Base-by-base conservation (phyloP, 345 rosid species). In the Geranium rotundifolium region DNA sequence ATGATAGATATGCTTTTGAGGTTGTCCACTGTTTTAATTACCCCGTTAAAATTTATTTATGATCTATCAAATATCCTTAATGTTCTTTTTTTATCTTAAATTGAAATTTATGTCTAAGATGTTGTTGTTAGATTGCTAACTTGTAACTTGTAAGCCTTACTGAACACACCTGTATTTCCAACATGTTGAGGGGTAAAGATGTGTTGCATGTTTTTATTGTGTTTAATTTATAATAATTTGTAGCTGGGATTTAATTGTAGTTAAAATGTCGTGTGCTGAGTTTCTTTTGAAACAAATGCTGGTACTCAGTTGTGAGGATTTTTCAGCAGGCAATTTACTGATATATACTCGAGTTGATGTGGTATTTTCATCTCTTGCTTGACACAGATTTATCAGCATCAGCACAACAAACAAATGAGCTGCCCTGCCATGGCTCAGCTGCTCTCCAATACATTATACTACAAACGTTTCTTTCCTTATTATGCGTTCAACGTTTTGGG, bases 401-500 rank as follows among this genome's bases (percentile, higher is more conserved):
- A 95, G 71, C 96, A 90, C 78, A 90, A 85, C 79, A 95, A 95
- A 77, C 97, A 90, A 74, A 88, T 95, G 95, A 88, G 96, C 79
- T 90, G 92, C 57, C 95, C 95, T 57, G 97, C 92, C 29, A 90
- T 95, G 97, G 96, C 80, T 23, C 97, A 90, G 75, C 82, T 95
- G 57, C 96, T 95, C 59, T 95, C 97, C 54, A 95, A 95, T 78
- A 90, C 99, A 59, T 95, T 93, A 69, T 95, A 95, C 73, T 95
- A 84, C 75, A 95, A 95, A 67, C 87, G 99, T 1, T 95, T 90
- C 84, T 95, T 95, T 65, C 99, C 99, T 3, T 95, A 95, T 67
- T 95, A 95, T 75, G 76, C 97, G 17, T 95, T 95, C 50, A 95
- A 95, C 62, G 96, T 95, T 67, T 78, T 95, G 1, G 97, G 92